phyloP scores from a whole-genome alignment of 305 asterid genomes.

The Rubia tinctorum region DNA sequence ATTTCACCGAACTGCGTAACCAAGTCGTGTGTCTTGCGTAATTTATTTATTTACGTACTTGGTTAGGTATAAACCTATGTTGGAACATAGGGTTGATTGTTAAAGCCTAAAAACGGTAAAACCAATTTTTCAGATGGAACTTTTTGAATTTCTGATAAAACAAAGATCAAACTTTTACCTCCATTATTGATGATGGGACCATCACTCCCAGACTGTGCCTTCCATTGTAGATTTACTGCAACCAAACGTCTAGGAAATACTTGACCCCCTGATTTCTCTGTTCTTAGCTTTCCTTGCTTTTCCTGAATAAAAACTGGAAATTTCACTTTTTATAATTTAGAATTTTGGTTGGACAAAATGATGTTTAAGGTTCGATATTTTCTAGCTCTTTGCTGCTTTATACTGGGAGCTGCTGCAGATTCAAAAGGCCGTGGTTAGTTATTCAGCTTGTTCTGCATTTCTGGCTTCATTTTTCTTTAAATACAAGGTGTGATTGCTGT shows the following conservation, averaged over 20 bases:
- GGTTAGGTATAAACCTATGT: too few relatives aligned
- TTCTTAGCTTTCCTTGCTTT: constrained; percentile 15
- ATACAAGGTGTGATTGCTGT: not conserved
- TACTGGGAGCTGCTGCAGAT: constrained; percentile 38
- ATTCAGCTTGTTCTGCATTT: not conserved
- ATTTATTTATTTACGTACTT: too few relatives aligned
- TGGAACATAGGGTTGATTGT: too few relatives aligned
- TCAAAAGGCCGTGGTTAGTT: constrained; percentile 33
- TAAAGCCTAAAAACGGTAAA: too few relatives aligned
- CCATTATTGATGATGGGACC: too few relatives aligned
- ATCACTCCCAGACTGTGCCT: too few relatives aligned
- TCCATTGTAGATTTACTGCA: not conserved
- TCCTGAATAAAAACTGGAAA: constrained; percentile 12
- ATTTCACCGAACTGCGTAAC: too few relatives aligned
- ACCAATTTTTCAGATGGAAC: too few relatives aligned
- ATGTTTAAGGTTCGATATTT: constrained; percentile 26
- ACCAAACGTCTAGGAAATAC: not conserved
- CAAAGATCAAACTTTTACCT: too few relatives aligned
- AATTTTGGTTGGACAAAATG: constrained; percentile 18
- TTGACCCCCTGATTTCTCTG: constrained; percentile 10
- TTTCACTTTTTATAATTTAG: constrained; percentile 25
- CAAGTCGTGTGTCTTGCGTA: too few relatives aligned
- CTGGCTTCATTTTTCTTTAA: not conserved
- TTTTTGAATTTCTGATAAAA: too few relatives aligned
- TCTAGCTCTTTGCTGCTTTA: constrained; percentile 34